Evolutionary conservation across 2,329 filamentous ascomycete genomes (phyloP).

Genomic region (Laburnicola sp.): DNA sequence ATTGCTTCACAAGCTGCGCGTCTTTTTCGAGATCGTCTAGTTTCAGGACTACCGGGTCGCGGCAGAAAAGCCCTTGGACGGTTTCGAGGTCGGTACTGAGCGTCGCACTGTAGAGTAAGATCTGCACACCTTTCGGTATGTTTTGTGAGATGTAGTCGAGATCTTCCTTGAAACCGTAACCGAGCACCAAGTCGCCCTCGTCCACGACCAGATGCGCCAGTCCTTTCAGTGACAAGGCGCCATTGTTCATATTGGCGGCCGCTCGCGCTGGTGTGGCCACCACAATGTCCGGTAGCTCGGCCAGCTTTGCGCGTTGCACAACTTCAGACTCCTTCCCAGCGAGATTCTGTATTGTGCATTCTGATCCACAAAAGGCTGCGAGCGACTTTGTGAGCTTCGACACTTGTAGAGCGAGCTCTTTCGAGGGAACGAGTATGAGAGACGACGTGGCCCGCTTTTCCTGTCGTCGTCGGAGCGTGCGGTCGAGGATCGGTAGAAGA

Average conservation of each 20-base stretch:
- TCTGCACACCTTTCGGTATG: conserved; percentile 84
- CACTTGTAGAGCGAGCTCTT: conserved; percentile 92
- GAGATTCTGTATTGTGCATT: conserved; percentile 80
- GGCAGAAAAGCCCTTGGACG: conserved; percentile 82
- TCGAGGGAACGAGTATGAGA: conserved; percentile 91
- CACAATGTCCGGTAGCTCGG: conserved; percentile 84
- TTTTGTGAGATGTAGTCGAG: conserved; percentile 76
- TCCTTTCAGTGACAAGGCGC: conserved; percentile 69
- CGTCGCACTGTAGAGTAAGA: conserved; percentile 91
- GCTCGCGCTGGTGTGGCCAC: conserved; percentile 89
- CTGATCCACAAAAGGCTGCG: conserved; percentile 80
- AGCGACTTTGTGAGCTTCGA: conserved; percentile 76
- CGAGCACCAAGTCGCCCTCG: conserved; percentile 90
- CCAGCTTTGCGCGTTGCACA: conserved; percentile 83
- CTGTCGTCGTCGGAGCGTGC: conserved; percentile 80
- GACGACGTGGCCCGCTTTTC: conserved; percentile 67
- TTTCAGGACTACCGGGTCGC: conserved; percentile 76
- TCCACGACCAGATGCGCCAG: conserved; percentile 84
- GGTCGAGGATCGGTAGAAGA: conserved; percentile 82
- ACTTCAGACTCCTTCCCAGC: conserved; percentile 88
- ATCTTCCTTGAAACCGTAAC: conserved; percentile 92
- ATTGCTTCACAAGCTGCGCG: conserved; percentile 78
- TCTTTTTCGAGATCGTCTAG: conserved; percentile 81
- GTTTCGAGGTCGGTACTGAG: conserved; percentile 84
- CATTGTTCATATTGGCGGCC: conserved; percentile 73